A percentile compares a stretch with the other conserved stretches of the same genome.
phyloP scores from a whole-genome alignment of 345 rosid species.

The Salix exigua region DNA sequence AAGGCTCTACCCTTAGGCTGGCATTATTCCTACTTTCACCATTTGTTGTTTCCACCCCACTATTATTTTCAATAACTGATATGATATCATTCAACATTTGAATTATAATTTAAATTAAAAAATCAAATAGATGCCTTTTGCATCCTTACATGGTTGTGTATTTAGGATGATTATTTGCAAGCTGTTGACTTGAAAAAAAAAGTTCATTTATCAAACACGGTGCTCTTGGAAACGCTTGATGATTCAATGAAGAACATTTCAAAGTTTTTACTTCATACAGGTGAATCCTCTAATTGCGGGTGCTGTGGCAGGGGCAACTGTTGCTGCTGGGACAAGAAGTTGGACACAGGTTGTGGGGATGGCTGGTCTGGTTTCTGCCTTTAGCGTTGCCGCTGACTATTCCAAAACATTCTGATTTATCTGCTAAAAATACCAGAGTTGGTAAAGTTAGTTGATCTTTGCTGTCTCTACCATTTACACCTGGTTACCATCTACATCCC shows the following conservation, averaged over 20 bases:
- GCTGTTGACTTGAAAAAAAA: not conserved
- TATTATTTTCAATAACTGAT: too few species aligned
- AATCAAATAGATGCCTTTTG: not conserved
- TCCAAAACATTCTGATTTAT: conserved; percentile 43
- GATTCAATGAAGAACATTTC: conserved; percentile 1
- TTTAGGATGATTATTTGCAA: not conserved
- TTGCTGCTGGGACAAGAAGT: conserved; percentile 59
- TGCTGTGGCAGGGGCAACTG: conserved; percentile 73
- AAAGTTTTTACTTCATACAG: conserved; percentile 29
- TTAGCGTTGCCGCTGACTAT: conserved; percentile 59
- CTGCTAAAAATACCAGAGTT: not conserved
- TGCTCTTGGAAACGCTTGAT: not conserved
- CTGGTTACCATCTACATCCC: not conserved
- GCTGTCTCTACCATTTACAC: not conserved
- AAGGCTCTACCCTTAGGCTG: not conserved
- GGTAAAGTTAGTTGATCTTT: conserved; percentile 15
- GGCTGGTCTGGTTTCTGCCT: conserved; percentile 63
- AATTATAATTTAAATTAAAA: too few species aligned
- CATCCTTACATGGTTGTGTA: not conserved
- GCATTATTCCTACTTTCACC: not conserved
- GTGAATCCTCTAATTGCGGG: conserved; percentile 73
- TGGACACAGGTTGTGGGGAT: conserved; percentile 50
- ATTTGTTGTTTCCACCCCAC: too few species aligned
- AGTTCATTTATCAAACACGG: not conserved
- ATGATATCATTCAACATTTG: not conserved